Conservation (phyloP, 2,329 filamentous ascomycete species). For the Thelonectria rubi region DNA sequence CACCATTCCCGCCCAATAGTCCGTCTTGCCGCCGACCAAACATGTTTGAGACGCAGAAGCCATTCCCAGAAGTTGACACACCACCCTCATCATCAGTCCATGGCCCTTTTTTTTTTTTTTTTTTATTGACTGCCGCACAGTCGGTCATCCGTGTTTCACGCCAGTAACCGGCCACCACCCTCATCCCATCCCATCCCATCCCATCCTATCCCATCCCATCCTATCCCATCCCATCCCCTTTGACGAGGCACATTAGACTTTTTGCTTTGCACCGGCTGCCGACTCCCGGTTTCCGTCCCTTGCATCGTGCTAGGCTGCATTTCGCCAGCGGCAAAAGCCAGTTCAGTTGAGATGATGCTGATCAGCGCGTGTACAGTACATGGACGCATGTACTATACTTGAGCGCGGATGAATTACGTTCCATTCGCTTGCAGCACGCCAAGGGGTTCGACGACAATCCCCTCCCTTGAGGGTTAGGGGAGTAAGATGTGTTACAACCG, state of each 20-base stretch:
- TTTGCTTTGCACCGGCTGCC: neutral
- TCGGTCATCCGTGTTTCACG: conserved; percentile 13
- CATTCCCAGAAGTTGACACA: neutral
- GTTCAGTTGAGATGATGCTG: neutral
- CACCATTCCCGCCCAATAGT: neutral
- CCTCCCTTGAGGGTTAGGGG: neutral
- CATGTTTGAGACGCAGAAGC: neutral
- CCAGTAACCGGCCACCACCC: conserved; percentile 1
- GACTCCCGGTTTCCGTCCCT: conserved; percentile 8
- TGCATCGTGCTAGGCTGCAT: conserved; percentile 8
- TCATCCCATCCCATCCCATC: neutral
- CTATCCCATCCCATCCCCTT: neutral
- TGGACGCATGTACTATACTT: neutral
- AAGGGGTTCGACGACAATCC: neutral
- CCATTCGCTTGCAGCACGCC: conserved; percentile 11
- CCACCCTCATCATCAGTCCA: neutral
- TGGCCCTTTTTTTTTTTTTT: neutral
- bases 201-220: neutral
- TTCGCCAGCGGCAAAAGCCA: neutral
- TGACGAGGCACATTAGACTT: neutral
- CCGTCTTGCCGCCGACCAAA: neutral
- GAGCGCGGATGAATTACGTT: conserved; percentile 1
- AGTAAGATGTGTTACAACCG: neutral
- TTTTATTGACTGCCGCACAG: conserved; percentile 4
- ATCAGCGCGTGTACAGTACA: neutral